A percentile compares a stretch with the other conserved stretches of the same genome.
phyloP scores from a whole-genome alignment of 2,329 filamentous ascomycete genomes.

The Colletotrichum tropicale region DNA sequence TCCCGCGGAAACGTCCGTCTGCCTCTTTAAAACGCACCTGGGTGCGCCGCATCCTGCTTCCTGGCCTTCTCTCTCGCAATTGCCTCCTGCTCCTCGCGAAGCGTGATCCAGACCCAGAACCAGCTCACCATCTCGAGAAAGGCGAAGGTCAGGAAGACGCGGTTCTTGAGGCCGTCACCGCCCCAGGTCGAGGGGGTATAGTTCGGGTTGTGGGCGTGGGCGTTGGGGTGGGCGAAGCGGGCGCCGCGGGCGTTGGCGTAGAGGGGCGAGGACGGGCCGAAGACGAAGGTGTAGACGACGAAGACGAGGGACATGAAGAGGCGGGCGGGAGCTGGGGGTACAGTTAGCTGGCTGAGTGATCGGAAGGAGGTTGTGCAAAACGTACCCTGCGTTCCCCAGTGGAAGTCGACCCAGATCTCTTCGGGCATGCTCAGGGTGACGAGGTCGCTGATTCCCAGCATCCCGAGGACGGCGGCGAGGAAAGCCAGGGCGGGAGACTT shows the following conservation, averaged over 20 bases:
- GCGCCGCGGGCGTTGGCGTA: constrained; percentile 37
- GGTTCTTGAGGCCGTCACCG: constrained; percentile 78
- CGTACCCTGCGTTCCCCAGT: constrained; percentile 70
- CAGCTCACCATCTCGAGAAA: constrained; percentile 85
- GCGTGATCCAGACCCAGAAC: constrained; percentile 83
- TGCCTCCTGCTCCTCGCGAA: constrained; percentile 66
- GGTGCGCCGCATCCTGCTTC: constrained; percentile 22
- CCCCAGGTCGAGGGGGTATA: constrained; percentile 50
- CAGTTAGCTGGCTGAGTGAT: background rate
- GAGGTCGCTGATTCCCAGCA: constrained; percentile 67
- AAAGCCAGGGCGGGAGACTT: constrained; percentile 76
- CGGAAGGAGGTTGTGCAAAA: constrained; percentile 35
- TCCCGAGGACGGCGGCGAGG: constrained; percentile 69
- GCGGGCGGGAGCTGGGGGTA: constrained; percentile 62
- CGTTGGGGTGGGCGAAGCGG: constrained; percentile 38
- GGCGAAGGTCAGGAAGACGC: constrained; percentile 82
- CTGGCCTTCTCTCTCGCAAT: constrained; percentile 44
- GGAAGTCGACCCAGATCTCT: constrained; percentile 64
- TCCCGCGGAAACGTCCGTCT: background rate
- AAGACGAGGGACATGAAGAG: constrained; percentile 66
- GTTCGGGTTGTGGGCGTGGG: constrained; percentile 34
- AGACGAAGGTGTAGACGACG: constrained; percentile 69
- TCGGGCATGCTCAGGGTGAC: constrained; percentile 71
- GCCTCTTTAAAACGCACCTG: background rate
- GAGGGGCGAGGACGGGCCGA: constrained; percentile 56